A percentile compares a stretch with the other conserved stretches of the same genome.
phyloP scores from a whole-genome alignment of 495 filamentous ascomycete genomes.

The Venustampulla echinocandica region DNA sequence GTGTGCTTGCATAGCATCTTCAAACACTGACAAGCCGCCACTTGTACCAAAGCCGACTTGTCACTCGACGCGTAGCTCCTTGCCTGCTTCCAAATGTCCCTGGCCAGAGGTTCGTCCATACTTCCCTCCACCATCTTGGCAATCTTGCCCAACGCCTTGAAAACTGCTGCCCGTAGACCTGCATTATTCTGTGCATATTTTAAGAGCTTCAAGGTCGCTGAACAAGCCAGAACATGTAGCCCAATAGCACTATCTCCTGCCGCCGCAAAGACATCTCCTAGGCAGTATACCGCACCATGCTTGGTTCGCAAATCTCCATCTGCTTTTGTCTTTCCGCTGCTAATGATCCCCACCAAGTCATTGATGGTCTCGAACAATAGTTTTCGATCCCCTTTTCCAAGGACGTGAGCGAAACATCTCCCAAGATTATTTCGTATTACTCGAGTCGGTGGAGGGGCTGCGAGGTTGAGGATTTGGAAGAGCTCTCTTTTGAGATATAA shows the following conservation, averaged over 20 bases:
- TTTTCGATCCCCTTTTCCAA: constrained; percentile 83
- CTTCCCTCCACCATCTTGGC: constrained; percentile 61
- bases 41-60: constrained; percentile 74
- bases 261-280: constrained; percentile 80
- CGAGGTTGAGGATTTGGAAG: constrained; percentile 81
- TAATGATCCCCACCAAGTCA: constrained; percentile 69
- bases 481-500: constrained; percentile 83
- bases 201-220: constrained; percentile 64
- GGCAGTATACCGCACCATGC: constrained; percentile 81
- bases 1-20: constrained; percentile 64
- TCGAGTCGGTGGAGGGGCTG: constrained; percentile 75
- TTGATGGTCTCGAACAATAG: constrained; percentile 90
- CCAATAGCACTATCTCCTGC: constrained; percentile 92
- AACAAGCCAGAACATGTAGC: constrained; percentile 64
- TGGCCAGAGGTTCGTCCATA: constrained; percentile 74
- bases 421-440: constrained; percentile 85
- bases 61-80: constrained; percentile 68
- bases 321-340: constrained; percentile 69
- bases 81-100: constrained; percentile 90
- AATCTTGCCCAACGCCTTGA: constrained; percentile 69
- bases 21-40: constrained; percentile 71
- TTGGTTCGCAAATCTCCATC: constrained; percentile 54
- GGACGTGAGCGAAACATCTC: constrained; percentile 71
- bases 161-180: constrained; percentile 75
- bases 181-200: constrained; percentile 75